Percentiles rank a stretch among this genome's conserved stretches.
These are phyloP conservation scores for Dictyostelium firmibasis DNA, from an alignment of 78 protist species.

Conservation along the genomic window DNA sequence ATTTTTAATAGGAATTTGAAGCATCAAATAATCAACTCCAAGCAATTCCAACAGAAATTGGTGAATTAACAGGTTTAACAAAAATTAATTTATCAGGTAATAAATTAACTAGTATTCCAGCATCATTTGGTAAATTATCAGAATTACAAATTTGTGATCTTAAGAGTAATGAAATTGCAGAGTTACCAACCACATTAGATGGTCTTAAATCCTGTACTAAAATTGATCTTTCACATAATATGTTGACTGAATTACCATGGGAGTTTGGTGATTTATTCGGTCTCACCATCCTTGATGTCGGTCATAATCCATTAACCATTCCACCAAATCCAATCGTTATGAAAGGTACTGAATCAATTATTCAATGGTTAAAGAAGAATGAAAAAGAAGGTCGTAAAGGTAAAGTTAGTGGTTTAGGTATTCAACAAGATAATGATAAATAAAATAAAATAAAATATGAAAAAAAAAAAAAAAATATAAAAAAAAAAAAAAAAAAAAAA, in stretches of 20 bases:
- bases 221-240: conserved; percentile 82
- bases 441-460: conserved; percentile 5
- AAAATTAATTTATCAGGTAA: conserved; percentile 80
- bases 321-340: conserved; percentile 85
- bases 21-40: conserved; percentile 62
- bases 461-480: too few relatives aligned
- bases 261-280: conserved; percentile 72
- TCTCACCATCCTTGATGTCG: conserved; percentile 72
- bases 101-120: conserved; percentile 65
- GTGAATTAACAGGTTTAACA: conserved; percentile 40
- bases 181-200: conserved; percentile 60
- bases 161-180: conserved; percentile 77
- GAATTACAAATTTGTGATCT: conserved; percentile 69
- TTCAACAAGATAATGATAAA: conserved; percentile 27
- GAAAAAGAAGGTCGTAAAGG: conserved; percentile 86
- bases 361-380: conserved; percentile 75
- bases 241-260: conserved; percentile 86
- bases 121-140: conserved; percentile 35
- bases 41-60: conserved; percentile 54
- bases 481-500: too few relatives aligned
- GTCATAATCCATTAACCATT: conserved; percentile 84
- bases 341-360: conserved; percentile 81
- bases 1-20: conserved; percentile 52
- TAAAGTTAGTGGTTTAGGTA: conserved; percentile 78
- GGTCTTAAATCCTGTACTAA: conserved; percentile 44